Conservation (phyloP, 169 alveolate species). For the Plasmodium billcollinsi region DNA sequence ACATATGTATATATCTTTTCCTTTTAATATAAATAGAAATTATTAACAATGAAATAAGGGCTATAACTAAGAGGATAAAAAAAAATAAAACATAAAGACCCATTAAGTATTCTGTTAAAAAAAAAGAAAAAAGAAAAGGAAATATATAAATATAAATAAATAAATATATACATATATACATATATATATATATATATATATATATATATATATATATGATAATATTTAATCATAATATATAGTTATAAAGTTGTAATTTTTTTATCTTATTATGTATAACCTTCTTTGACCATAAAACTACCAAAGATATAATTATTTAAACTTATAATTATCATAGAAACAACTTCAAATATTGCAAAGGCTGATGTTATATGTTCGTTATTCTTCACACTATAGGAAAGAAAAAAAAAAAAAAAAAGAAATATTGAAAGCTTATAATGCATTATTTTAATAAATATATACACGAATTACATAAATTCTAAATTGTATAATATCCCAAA, state of each 20-base stretch:
- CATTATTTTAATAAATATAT: background rate
- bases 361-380: constrained; percentile 68
- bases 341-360: constrained; percentile 73
- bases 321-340: constrained; percentile 65
- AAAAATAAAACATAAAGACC: constrained; percentile 55
- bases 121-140: background rate
- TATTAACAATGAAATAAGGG: constrained; percentile 39
- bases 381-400: constrained; percentile 46
- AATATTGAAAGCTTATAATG: background rate
- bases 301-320: constrained; percentile 70
- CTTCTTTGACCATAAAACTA: constrained; percentile 47
- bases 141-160: background rate
- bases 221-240: background rate
- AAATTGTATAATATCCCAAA: background rate
- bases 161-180: background rate
- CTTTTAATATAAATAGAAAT: constrained; percentile 36
- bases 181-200: no score
- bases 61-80: constrained; percentile 43
- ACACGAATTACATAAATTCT: background rate
- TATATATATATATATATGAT: background rate
- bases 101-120: constrained; percentile 46
- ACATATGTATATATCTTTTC: constrained; percentile 6
- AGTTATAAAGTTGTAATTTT: background rate
- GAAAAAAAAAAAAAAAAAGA: background rate
- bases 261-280: background rate